Conservation (phyloP, 306 rosid genomes). For the Alnus rubra region DNA sequence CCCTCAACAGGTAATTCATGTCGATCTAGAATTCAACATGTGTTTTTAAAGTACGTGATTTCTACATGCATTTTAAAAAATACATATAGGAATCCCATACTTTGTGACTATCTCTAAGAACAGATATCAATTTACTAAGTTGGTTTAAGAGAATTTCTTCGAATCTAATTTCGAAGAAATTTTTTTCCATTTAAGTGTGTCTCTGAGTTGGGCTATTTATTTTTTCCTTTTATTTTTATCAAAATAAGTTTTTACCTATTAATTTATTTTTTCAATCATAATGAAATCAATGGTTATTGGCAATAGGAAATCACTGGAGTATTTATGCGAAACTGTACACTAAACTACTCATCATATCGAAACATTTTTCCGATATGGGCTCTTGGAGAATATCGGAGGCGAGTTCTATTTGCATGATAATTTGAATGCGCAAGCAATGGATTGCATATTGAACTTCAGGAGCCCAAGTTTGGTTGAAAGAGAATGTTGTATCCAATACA, state of each 20-base stretch:
- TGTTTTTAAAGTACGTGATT: too few species aligned
- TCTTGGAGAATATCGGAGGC: conserved; percentile 46
- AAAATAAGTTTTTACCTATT: neutral
- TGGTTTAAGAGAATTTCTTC: too few species aligned
- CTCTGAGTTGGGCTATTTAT: neutral
- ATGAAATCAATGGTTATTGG: neutral
- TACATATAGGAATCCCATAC: too few species aligned
- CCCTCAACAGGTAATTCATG: conserved; percentile 59
- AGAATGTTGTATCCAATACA: neutral
- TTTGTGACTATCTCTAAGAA: too few species aligned
- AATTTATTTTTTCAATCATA: neutral
- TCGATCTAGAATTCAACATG: neutral
- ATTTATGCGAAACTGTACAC: conserved; percentile 48
- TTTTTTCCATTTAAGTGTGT: too few species aligned
- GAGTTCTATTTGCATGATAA: conserved; percentile 25
- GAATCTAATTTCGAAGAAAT: too few species aligned
- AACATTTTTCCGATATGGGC: conserved; percentile 69
- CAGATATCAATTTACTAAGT: too few species aligned
- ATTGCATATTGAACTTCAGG: neutral
- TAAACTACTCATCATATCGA: conserved; percentile 49
- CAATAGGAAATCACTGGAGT: conserved; percentile 56
- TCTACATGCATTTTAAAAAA: too few species aligned
- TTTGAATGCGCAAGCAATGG: neutral
- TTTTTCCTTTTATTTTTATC: neutral
- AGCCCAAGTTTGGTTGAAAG: neutral